Evolutionary conservation across 2,329 filamentous ascomycete species (phyloP).

Genomic region (Paracoccidioides brasiliensis): DNA sequence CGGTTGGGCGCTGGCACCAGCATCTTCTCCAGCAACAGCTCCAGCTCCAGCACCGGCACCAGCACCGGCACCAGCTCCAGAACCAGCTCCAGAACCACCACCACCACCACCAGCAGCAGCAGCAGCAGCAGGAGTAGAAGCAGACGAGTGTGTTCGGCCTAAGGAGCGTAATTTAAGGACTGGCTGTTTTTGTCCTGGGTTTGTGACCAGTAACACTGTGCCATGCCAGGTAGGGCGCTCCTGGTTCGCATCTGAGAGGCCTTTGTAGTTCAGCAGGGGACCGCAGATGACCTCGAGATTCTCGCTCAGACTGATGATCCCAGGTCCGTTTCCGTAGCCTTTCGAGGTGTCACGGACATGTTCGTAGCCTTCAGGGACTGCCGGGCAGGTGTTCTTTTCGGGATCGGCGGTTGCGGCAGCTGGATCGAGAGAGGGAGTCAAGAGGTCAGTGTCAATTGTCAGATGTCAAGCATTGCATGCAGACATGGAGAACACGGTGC

Average conservation of each 20-base stretch:
- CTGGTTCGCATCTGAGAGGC: slow-evolving; percentile 27
- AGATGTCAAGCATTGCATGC: background rate
- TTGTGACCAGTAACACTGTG: slow-evolving; percentile 71
- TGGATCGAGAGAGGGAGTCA: background rate
- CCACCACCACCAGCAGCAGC: too few relatives aligned
- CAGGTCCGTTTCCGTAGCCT: slow-evolving; percentile 14
- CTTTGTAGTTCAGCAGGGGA: slow-evolving; percentile 38
- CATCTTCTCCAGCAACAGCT: too few relatives aligned
- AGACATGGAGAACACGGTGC: background rate
- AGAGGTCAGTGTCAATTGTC: background rate
- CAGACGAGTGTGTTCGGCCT: slow-evolving; percentile 9
- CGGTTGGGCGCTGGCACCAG: background rate
- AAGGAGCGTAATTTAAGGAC: slow-evolving; percentile 40
- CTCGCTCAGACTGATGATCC: slow-evolving; percentile 9
- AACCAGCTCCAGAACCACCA: too few relatives aligned
- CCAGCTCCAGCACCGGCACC: too few relatives aligned
- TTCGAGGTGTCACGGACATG: slow-evolving; percentile 10
- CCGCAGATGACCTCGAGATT: slow-evolving; percentile 33
- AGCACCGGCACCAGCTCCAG: too few relatives aligned
- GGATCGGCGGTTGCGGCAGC: background rate
- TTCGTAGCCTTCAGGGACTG: slow-evolving; percentile 7
- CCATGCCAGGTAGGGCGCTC: slow-evolving; percentile 53
- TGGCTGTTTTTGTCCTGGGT: slow-evolving; percentile 51
- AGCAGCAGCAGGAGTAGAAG: too few relatives aligned
- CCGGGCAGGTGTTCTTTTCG: background rate